Conservation (phyloP, 1,284 basidiomycete species). For the Afroboletus lepidellus region DNA sequence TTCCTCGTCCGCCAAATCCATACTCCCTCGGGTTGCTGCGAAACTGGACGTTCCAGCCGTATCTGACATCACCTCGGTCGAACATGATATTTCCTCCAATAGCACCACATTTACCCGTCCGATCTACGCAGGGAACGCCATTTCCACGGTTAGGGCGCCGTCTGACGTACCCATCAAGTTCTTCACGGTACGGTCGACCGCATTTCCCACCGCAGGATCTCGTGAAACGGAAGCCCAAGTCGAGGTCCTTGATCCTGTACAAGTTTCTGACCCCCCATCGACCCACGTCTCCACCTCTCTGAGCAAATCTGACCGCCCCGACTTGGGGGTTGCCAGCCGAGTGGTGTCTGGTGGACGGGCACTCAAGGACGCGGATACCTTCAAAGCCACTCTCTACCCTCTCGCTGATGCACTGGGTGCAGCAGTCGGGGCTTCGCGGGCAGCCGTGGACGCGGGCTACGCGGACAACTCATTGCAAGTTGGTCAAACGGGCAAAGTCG, state of each 20-base stretch:
- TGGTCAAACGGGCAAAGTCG: slow-evolving; percentile 97
- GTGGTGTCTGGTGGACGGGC: slow-evolving; percentile 97
- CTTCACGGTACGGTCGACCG: slow-evolving; percentile 94
- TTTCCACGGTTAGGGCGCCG: slow-evolving; percentile 85
- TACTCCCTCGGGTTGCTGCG: slow-evolving; percentile 86
- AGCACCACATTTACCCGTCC: slow-evolving; percentile 85
- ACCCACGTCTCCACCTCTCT: slow-evolving; percentile 84
- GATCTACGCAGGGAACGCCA: slow-evolving; percentile 98
- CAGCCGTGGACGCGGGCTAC: slow-evolving; percentile 97
- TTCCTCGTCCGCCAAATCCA: slow-evolving; percentile 59
- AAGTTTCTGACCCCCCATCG: slow-evolving; percentile 61
- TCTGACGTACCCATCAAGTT: slow-evolving; percentile 81
- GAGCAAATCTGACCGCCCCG: slow-evolving; percentile 91
- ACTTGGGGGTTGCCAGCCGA: slow-evolving; percentile 83
- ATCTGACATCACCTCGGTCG: slow-evolving; percentile 86
- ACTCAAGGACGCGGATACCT: slow-evolving; percentile 93
- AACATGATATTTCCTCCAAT: slow-evolving; percentile 72
- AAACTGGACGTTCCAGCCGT: slow-evolving; percentile 83
- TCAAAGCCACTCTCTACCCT: slow-evolving; percentile 86
- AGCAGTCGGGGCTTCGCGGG: slow-evolving; percentile 95
- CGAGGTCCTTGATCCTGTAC: slow-evolving; percentile 68
- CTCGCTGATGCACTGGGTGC: slow-evolving; percentile 90
- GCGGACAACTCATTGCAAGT: slow-evolving; percentile 98
- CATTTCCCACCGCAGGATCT: slow-evolving; percentile 74
- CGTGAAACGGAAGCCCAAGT: slow-evolving; percentile 51